Conservation (phyloP, 345 rosid genomes). For the Xanthoceras sorbifolium region DNA sequence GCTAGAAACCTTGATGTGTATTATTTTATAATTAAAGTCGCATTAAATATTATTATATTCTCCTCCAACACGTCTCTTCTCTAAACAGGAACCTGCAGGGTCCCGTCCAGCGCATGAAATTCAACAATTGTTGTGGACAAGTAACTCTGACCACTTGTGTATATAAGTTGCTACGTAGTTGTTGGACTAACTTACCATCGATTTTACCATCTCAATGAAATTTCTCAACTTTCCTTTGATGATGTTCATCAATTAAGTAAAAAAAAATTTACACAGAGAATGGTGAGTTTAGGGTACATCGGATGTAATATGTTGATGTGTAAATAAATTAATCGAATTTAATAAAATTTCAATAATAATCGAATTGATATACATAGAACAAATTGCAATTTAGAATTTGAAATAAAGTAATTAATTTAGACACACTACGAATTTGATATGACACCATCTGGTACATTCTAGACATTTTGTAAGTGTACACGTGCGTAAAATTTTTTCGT, state of each 20-base stretch:
- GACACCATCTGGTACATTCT: too few species aligned
- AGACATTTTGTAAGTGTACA: too few species aligned
- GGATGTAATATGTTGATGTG: too few species aligned
- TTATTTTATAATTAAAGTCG: not conserved
- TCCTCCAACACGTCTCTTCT: too few species aligned
- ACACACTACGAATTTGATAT: too few species aligned
- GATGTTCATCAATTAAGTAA: not conserved
- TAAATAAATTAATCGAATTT: not conserved
- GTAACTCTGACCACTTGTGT: not conserved
- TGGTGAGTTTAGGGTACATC: not conserved
- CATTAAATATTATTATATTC: too few species aligned
- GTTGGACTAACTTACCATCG: slow-evolving; percentile 9
- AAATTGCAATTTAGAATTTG: too few species aligned
- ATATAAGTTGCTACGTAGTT: not conserved
- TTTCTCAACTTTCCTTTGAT: not conserved
- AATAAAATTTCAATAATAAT: too few species aligned
- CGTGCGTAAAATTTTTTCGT: too few species aligned
- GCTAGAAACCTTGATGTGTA: not conserved
- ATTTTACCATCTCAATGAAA: not conserved
- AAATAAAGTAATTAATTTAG: too few species aligned
- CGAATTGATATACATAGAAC: too few species aligned
- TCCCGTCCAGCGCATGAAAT: not conserved
- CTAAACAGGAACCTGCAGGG: not conserved
- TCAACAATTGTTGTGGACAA: not conserved
- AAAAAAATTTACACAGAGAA: too few species aligned